These are phyloP conservation scores for Neonectria coccinea DNA, from an alignment of 2,329 filamentous ascomycete genomes.

Conservation along the genomic window DNA sequence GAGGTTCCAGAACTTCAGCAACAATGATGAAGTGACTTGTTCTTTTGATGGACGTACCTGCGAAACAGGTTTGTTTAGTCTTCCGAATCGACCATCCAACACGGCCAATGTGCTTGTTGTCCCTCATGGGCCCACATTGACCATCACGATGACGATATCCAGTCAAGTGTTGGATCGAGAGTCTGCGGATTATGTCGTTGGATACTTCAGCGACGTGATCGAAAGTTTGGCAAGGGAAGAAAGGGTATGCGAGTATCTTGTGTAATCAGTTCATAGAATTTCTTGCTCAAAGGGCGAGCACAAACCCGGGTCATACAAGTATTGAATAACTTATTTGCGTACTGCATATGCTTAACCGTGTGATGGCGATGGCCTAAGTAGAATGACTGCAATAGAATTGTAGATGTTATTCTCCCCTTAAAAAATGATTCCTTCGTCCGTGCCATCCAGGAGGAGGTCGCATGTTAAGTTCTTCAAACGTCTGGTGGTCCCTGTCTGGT, in stretches of 20 bases:
- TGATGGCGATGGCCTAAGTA: no score
- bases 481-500: no score
- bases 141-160: slow-evolving; percentile 10
- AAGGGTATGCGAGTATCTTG: slow-evolving; percentile 2
- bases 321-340: no score
- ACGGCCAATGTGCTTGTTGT: slow-evolving; percentile 17
- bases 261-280: neutral
- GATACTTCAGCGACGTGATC: slow-evolving; percentile 14
- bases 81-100: slow-evolving; percentile 5
- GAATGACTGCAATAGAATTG: no score
- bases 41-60: slow-evolving; percentile 4
- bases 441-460: no score
- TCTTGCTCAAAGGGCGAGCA: neutral
- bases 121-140: slow-evolving; percentile 5
- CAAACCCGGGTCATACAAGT: no score
- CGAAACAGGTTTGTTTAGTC: slow-evolving; percentile 13
- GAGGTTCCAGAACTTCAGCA: slow-evolving; percentile 12
- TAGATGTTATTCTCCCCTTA: no score
- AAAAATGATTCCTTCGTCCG: no score
- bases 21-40: slow-evolving; percentile 9
- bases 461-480: no score
- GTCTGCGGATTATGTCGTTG: slow-evolving; percentile 7
- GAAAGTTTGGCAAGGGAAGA: slow-evolving; percentile 11
- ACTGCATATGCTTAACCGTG: no score
- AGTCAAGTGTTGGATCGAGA: slow-evolving; percentile 2